phyloP scores from a whole-genome alignment of 2,329 filamentous ascomycete species.

The Aspergillus luchuensis region DNA sequence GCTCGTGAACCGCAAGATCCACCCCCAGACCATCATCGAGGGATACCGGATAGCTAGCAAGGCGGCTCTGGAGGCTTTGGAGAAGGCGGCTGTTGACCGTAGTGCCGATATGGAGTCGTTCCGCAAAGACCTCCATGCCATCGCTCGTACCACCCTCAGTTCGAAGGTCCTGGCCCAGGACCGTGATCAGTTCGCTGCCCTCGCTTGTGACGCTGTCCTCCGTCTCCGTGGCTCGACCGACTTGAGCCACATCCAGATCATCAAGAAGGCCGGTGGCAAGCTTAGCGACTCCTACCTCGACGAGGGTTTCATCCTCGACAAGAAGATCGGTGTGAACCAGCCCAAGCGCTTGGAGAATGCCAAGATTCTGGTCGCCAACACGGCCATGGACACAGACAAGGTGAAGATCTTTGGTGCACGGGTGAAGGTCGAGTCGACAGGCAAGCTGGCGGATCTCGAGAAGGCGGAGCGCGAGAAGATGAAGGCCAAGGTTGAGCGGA shows the following conservation, averaged over 20 bases:
- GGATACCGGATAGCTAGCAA: conserved; percentile 96
- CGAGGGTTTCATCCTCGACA: conserved; percentile 97
- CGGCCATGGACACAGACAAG: conserved; percentile 99
- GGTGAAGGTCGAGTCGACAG: conserved; percentile 94
- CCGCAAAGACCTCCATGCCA: conserved; percentile 83
- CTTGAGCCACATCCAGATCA: conserved; percentile 97
- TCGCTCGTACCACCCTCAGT: conserved; percentile 92
- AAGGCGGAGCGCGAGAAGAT: conserved; percentile 99
- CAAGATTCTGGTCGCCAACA: conserved; percentile 97
- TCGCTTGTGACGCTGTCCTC: conserved; percentile 89
- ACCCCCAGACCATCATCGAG: conserved; percentile 99
- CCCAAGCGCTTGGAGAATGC: conserved; percentile 96
- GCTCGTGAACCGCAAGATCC: conserved; percentile 96
- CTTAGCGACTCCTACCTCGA: conserved; percentile 96
- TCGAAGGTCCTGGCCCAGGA: conserved; percentile 97
- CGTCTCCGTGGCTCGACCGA: conserved; percentile 88
- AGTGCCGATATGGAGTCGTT: conserved; percentile 82
- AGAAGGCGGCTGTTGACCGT: conserved; percentile 84
- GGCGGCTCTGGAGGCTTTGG: conserved; percentile 81
- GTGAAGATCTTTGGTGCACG: conserved; percentile 98
- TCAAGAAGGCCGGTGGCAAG: conserved; percentile 99
- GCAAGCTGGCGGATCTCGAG: conserved; percentile 96
- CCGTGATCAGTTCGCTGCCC: conserved; percentile 82
- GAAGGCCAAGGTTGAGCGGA: conserved; percentile 98
- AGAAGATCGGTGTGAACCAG: conserved; percentile 98